phyloP scores from a whole-genome alignment of 257 asterid species.

The Lycium ferocissimum region DNA sequence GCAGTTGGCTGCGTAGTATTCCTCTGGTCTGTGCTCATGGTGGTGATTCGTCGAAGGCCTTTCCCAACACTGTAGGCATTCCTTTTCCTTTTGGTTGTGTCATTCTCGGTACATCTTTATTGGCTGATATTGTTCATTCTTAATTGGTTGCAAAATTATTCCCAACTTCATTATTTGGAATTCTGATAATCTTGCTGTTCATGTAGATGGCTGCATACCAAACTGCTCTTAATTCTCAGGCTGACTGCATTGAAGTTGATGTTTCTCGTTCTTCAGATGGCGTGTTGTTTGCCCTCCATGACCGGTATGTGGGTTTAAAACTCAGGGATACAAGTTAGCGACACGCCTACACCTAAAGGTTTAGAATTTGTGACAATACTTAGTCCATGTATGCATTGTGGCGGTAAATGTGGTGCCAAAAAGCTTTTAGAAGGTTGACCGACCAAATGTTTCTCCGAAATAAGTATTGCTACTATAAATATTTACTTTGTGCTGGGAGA shows the following conservation, averaged over 20 bases:
- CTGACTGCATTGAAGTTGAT: constrained; percentile 93
- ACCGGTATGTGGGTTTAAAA: constrained; percentile 62
- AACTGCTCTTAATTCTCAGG: constrained; percentile 73
- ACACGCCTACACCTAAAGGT: neutral
- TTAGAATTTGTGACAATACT: constrained; percentile 1
- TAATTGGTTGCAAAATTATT: neutral
- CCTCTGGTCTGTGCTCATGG: constrained; percentile 99
- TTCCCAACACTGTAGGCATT: constrained; percentile 88
- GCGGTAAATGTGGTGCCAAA: neutral
- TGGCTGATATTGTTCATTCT: neutral
- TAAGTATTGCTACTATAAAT: neutral
- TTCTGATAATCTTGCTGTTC: constrained; percentile 27
- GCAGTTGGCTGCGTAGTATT: constrained; percentile 79
- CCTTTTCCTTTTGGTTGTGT: constrained; percentile 25
- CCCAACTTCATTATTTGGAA: neutral
- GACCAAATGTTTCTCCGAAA: neutral
- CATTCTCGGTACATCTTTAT: neutral
- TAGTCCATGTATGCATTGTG: neutral
- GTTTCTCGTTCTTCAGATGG: constrained; percentile 97
- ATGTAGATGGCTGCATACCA: constrained; percentile 77
- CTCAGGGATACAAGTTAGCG: neutral
- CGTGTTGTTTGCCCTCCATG: constrained; percentile 87
- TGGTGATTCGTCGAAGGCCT: constrained; percentile 93
- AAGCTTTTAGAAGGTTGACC: neutral
- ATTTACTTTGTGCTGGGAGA: neutral